Percentiles rank a stretch among this genome's conserved stretches.
phyloP scores from a whole-genome alignment of 495 filamentous ascomycete species.

The Tuber calosporum region DNA sequence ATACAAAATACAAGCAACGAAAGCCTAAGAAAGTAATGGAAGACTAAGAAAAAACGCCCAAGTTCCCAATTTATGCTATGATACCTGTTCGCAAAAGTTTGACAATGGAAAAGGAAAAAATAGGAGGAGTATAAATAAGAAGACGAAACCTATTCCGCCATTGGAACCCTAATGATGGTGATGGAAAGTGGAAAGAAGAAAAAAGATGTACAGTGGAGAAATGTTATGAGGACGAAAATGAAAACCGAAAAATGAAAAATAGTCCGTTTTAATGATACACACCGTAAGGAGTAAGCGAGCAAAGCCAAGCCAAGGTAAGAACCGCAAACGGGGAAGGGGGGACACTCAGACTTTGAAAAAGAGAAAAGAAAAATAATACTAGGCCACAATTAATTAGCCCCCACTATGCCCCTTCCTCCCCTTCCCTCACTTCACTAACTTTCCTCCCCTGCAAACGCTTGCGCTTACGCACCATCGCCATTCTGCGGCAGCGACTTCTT shows the following conservation, averaged over 20 bases:
- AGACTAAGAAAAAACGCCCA: constrained; percentile 1
- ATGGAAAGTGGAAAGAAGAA: neutral
- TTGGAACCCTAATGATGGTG: neutral
- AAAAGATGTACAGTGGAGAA: neutral
- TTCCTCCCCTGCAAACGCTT: neutral
- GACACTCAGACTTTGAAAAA: neutral
- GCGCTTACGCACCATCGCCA: neutral
- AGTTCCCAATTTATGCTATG: constrained; percentile 2
- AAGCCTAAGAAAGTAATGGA: neutral
- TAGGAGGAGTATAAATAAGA: constrained; percentile 15
- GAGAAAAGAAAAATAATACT: neutral
- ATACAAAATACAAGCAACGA: constrained; percentile 24
- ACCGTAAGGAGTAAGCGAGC: neutral
- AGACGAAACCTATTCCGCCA: neutral
- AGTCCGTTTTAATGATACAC: constrained; percentile 7
- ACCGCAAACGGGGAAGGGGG: neutral
- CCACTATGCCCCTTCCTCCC: constrained; percentile 16
- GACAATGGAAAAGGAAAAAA: constrained; percentile 23
- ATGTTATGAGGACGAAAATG: constrained; percentile 1
- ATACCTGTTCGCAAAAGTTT: constrained; percentile 28
- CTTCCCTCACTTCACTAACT: neutral
- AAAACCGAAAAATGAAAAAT: constrained; percentile 22
- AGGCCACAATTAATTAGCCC: constrained; percentile 21
- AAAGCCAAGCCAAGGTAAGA: constrained; percentile 6
- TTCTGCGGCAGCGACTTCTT: constrained; percentile 33